Conservation (phyloP, 257 asterid species). For the Petrea volubilis region DNA sequence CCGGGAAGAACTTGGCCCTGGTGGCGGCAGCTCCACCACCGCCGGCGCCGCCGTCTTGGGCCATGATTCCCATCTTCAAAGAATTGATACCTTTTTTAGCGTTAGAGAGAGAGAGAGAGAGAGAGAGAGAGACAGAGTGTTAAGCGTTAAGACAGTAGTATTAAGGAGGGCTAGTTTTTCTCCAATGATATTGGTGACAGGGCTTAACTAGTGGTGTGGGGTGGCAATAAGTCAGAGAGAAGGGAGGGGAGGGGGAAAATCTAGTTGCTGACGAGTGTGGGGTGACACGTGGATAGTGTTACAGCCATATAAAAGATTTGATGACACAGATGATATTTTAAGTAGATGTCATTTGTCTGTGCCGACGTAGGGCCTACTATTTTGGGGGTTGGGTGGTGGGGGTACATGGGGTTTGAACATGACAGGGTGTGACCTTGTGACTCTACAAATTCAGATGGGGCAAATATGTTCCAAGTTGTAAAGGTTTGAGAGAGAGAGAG, state of each 20-base stretch:
- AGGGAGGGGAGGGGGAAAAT: slow-evolving; percentile 31
- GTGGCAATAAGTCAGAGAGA: slow-evolving; percentile 30
- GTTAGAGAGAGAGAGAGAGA: too few relatives aligned
- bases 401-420: background rate
- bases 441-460: slow-evolving; percentile 27
- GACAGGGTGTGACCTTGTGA: slow-evolving; percentile 1
- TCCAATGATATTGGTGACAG: slow-evolving; percentile 24
- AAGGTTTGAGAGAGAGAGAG: background rate
- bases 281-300: slow-evolving; percentile 60
- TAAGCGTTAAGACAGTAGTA: too few relatives aligned
- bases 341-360: slow-evolving; percentile 65
- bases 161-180: background rate
- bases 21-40: slow-evolving; percentile 26
- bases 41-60: slow-evolving; percentile 25
- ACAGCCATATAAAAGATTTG: slow-evolving; percentile 52
- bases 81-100: background rate
- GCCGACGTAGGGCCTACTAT: slow-evolving; percentile 73
- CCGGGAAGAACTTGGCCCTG: slow-evolving; percentile 38
- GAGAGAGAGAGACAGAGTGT: too few relatives aligned
- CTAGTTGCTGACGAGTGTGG: slow-evolving; percentile 33
- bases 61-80: slow-evolving; percentile 20
- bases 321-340: slow-evolving; percentile 43
- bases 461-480: slow-evolving; percentile 29
- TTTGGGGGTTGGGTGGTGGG: background rate
- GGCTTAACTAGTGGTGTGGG: slow-evolving; percentile 38